Evolutionary conservation across 1,284 basidiomycete species (phyloP).

Genomic region (Ceratobasidium sp.): DNA sequence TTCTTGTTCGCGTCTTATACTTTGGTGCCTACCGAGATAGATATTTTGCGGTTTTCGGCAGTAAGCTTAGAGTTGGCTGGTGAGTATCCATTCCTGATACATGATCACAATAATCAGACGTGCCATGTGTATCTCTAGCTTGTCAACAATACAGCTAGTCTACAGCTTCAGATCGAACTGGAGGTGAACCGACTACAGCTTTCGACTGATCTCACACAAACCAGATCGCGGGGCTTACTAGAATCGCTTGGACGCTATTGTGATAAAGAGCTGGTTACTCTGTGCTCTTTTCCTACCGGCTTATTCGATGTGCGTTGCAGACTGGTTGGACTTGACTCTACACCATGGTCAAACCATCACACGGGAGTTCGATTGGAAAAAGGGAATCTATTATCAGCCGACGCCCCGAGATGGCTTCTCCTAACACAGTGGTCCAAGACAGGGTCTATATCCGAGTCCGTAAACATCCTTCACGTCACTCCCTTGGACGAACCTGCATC

Average conservation of each 20-base stretch:
- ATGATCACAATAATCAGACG: neutral
- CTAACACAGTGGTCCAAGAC: neutral
- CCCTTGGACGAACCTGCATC: neutral
- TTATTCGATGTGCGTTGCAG: neutral
- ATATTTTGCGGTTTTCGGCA: neutral
- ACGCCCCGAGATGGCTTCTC: neutral
- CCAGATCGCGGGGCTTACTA: neutral
- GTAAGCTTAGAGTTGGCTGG: neutral
- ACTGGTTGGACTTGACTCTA: slow-evolving; percentile 13
- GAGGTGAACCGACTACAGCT: neutral
- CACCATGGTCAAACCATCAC: neutral
- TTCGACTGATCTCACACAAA: neutral
- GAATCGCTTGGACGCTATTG: neutral
- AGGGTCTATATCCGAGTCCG: neutral
- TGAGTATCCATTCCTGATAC: neutral
- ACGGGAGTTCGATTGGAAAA: neutral
- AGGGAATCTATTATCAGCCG: neutral
- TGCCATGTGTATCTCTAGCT: neutral
- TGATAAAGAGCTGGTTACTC: neutral
- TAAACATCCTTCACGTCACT: slow-evolving; percentile 13
- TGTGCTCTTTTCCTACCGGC: neutral
- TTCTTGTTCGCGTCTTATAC: slow-evolving; percentile 3
- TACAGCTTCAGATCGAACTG: slow-evolving; percentile 12
- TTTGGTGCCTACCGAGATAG: neutral
- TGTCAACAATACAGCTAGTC: neutral